Evolutionary conservation across 176 grass and related monocot genomes (phyloP).

Genomic region (Bromus sterilis): DNA sequence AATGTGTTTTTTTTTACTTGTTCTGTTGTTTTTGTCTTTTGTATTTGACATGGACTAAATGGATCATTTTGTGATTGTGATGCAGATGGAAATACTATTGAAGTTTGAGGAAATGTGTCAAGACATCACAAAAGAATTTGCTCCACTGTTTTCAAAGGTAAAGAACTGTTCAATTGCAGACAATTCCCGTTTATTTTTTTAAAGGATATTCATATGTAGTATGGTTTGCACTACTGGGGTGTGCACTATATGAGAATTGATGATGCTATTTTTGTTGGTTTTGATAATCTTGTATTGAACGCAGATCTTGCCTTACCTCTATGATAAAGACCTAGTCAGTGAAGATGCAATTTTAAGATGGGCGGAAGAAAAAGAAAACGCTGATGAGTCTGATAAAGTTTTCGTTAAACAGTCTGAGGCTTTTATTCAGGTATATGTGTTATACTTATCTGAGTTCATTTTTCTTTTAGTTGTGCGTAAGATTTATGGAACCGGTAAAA

Average conservation of each 20-base stretch:
- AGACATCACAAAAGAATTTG: conserved; percentile 72
- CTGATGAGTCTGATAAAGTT: conserved; percentile 80
- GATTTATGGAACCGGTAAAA: not conserved
- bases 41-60: conserved; percentile 16
- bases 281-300: conserved; percentile 15
- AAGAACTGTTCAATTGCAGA: not conserved
- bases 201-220: not conserved
- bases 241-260: not conserved
- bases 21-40: not conserved
- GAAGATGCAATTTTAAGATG: conserved; percentile 90
- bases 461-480: not conserved
- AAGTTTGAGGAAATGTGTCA: conserved; percentile 98
- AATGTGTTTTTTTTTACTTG: not conserved
- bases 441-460: not conserved
- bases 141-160: conserved; percentile 59
- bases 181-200: not conserved
- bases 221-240: not conserved
- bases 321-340: conserved; percentile 61
- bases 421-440: conserved; percentile 62
- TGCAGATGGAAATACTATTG: conserved; percentile 89
- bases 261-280: not conserved
- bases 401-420: conserved; percentile 68
- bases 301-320: conserved; percentile 60
- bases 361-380: conserved; percentile 67
- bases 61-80: not conserved